phyloP scores from a whole-genome alignment of 2,329 filamentous ascomycete genomes.

The Trichoderma sp. region DNA sequence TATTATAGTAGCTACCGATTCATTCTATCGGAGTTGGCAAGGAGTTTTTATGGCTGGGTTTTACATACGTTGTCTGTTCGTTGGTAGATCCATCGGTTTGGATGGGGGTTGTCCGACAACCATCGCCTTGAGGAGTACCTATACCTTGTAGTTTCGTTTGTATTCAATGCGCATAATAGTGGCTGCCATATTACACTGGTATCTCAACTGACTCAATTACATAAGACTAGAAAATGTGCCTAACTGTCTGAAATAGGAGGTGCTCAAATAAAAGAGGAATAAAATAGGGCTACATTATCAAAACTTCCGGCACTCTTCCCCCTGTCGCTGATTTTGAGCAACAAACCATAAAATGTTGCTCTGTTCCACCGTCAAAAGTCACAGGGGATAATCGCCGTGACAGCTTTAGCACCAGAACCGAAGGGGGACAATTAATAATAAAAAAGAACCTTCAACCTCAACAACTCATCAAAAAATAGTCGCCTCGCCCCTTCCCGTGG shows the following conservation, averaged over 20 bases:
- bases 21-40: background rate
- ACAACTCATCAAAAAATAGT: slow-evolving; percentile 15
- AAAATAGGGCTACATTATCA: slow-evolving; percentile 42
- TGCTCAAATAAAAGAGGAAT: slow-evolving; percentile 37
- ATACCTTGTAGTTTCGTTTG: background rate
- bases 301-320: slow-evolving; percentile 33
- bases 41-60: background rate
- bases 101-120: too few species aligned
- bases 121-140: background rate
- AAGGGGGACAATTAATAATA: slow-evolving; percentile 15
- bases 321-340: slow-evolving; percentile 26
- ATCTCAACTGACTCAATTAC: slow-evolving; percentile 52
- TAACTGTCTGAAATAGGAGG: slow-evolving; percentile 37
- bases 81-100: background rate
- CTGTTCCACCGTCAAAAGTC: slow-evolving; percentile 32
- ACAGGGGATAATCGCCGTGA: slow-evolving; percentile 32
- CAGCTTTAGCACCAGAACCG: slow-evolving; percentile 33
- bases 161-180: background rate
- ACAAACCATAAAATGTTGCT: slow-evolving; percentile 26
- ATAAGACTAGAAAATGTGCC: slow-evolving; percentile 46
- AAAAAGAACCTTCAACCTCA: background rate
- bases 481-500: slow-evolving; percentile 4
- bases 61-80: background rate
- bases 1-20: background rate
- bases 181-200: slow-evolving; percentile 36